Conservation (phyloP, 2,329 filamentous ascomycete genomes). For the Aspergillus alliaceus region DNA sequence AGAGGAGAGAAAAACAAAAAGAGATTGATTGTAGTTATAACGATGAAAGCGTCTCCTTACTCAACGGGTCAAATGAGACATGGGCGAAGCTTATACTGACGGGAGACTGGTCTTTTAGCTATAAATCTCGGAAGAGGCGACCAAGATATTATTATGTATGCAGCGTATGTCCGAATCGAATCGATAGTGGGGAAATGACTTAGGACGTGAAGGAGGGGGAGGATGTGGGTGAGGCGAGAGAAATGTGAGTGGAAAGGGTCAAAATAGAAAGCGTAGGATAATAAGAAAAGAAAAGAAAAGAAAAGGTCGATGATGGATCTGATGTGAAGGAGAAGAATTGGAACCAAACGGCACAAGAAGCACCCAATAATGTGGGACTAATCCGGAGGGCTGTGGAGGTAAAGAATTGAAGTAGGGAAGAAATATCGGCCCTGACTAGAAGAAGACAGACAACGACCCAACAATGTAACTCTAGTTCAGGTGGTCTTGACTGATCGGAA, state of each 20-base stretch:
- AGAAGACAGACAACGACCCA: constrained; percentile 2
- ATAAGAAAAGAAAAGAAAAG: not conserved
- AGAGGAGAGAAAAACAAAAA: not conserved
- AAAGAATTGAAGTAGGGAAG: not conserved
- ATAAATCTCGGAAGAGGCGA: not conserved
- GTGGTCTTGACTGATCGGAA: constrained; percentile 8
- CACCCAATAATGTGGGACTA: constrained; percentile 13
- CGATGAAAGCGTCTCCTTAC: not conserved
- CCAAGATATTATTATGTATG: not conserved
- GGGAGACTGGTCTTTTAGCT: not conserved
- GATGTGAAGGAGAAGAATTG: constrained; percentile 5
- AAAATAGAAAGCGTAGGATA: not conserved
- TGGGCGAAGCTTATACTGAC: not conserved
- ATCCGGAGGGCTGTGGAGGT: not conserved
- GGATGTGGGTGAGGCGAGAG: constrained; percentile 4
- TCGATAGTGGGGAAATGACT: constrained; percentile 11
- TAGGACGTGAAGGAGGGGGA: constrained; percentile 1
- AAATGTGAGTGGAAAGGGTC: constrained; percentile 8
- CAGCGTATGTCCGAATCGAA: not conserved
- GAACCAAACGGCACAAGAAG: constrained; percentile 11
- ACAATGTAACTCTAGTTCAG: not conserved
- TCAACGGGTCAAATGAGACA: not conserved
- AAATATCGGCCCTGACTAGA: not conserved
- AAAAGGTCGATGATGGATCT: constrained; percentile 9
- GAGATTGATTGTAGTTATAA: not conserved